phyloP scores from a whole-genome alignment of 148 eudicot species.

The Fagopyrum tataricum region DNA sequence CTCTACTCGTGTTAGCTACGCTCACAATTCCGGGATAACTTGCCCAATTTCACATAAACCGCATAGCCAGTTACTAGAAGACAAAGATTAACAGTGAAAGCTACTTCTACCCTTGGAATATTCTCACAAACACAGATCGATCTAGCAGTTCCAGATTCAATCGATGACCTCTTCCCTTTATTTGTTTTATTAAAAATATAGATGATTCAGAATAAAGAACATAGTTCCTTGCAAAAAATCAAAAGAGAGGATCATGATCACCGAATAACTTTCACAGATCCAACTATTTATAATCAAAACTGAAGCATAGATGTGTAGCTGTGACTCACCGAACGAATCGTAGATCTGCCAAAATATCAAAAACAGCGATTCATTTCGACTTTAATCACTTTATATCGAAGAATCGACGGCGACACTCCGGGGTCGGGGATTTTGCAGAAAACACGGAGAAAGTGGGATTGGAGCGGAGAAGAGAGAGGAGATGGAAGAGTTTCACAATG shows the following conservation, averaged over 20 bases:
- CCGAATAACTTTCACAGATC: neutral
- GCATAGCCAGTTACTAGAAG: neutral
- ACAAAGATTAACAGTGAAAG: conserved; percentile 3
- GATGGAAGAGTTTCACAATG: neutral
- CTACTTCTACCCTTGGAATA: conserved; percentile 5
- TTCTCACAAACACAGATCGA: neutral
- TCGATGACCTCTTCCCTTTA: neutral
- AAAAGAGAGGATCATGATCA: neutral
- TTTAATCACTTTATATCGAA: no score
- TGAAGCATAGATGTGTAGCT: neutral
- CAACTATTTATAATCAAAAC: neutral
- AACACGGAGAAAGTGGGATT: neutral
- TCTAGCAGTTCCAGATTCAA: neutral
- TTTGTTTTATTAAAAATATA: neutral
- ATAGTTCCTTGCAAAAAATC: neutral
- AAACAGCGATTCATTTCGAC: no score
- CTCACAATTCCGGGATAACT: neutral
- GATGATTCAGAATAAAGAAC: neutral
- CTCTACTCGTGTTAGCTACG: neutral
- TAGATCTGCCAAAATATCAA: neutral
- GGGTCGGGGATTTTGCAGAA: neutral
- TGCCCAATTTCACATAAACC: neutral
- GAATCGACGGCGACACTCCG: neutral
- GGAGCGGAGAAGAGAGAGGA: neutral
- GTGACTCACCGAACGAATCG: neutral